These are phyloP conservation scores for Corylus heterophylla DNA, from an alignment of 306 rosid species.

Conservation along the genomic window DNA sequence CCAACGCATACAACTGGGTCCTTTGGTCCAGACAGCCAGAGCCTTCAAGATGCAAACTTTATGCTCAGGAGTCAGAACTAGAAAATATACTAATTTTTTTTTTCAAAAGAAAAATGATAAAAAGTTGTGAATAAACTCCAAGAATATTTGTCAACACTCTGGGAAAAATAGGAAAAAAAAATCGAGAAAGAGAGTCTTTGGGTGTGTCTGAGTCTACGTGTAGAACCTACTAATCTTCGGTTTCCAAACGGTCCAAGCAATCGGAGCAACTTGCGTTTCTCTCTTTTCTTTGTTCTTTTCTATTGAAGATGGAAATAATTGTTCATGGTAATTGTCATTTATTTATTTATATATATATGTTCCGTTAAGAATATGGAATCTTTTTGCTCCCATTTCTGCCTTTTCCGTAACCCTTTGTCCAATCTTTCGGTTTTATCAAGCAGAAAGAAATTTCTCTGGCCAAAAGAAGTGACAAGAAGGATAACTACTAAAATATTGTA, in stretches of 20 bases:
- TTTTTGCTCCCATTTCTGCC: not conserved
- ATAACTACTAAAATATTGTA: not conserved
- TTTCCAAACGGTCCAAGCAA: constrained; percentile 6
- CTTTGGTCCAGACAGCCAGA: not conserved
- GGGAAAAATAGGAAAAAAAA: not conserved
- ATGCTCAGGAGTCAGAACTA: not conserved
- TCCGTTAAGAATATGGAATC: not conserved
- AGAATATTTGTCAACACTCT: not conserved
- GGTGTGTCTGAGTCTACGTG: not conserved
- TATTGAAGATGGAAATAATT: not conserved
- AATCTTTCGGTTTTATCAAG: not conserved
- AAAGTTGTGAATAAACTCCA: not conserved
- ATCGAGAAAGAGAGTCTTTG: not conserved
- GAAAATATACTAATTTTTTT: not conserved
- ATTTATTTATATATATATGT: not conserved
- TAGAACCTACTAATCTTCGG: constrained; percentile 1
- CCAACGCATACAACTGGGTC: not conserved
- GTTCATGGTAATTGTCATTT: not conserved
- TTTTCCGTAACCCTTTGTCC: not conserved
- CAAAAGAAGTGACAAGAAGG: not conserved
- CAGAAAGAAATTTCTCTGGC: not conserved
- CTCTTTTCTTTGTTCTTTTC: not conserved
- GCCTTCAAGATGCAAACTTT: not conserved
- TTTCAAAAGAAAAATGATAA: not conserved
- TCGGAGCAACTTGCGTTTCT: not conserved